A percentile compares a stretch with the other conserved stretches of the same genome.
Conservation (phyloP, 1,284 basidiomycete genomes). For the Pseudozyma hubeiensis region DNA sequence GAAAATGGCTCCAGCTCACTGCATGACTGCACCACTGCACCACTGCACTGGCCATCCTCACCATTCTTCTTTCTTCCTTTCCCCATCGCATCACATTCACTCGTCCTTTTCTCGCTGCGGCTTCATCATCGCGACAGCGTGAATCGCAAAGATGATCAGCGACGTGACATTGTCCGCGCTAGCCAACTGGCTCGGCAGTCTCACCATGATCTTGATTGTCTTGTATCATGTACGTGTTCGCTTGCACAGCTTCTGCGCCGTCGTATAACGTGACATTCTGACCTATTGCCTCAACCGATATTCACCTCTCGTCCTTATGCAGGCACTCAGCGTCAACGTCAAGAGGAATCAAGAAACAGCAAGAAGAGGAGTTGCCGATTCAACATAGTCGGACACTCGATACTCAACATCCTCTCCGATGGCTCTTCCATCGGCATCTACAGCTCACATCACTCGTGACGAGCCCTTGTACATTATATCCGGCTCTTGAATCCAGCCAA, state of each 20-base stretch:
- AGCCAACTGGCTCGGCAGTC: slow-evolving; percentile 64
- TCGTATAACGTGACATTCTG: too few species aligned
- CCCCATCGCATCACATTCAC: neutral
- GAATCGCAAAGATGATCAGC: slow-evolving; percentile 50
- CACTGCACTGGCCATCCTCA: slow-evolving; percentile 28
- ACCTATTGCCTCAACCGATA: neutral
- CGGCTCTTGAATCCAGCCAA: too few species aligned
- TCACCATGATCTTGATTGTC: slow-evolving; percentile 63
- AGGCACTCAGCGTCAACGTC: slow-evolving; percentile 49
- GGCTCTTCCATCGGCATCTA: neutral
- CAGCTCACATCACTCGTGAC: too few species aligned
- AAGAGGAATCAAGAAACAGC: slow-evolving; percentile 47
- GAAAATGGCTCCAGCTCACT: slow-evolving; percentile 4
- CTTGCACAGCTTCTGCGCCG: neutral
- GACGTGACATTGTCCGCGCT: slow-evolving; percentile 62
- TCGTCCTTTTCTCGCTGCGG: neutral
- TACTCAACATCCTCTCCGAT: neutral
- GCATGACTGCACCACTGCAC: neutral
- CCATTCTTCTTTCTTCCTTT: neutral
- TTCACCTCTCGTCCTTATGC: neutral
- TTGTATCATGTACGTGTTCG: slow-evolving; percentile 59
- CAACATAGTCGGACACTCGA: slow-evolving; percentile 23
- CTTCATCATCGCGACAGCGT: neutral
- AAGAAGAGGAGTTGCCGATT: slow-evolving; percentile 17
- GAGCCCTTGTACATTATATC: neutral